phyloP scores from a whole-genome alignment of 345 rosid species.

The Salix dunnii region DNA sequence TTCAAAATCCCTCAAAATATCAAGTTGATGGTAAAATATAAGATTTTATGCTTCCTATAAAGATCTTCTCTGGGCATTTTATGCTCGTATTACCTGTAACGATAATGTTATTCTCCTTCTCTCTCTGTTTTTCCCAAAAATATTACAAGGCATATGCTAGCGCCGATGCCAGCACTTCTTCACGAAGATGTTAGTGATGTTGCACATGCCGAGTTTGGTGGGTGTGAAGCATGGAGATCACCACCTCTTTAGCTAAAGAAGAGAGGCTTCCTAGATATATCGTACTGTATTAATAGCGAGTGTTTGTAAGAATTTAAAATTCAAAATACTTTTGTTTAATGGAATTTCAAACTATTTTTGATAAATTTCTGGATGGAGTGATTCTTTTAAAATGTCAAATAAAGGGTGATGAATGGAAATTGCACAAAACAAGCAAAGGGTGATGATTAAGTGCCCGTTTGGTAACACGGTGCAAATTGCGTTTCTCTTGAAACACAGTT shows the following conservation, averaged over 20 bases:
- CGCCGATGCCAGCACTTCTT: background rate
- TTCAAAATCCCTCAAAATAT: background rate
- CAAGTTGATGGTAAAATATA: background rate
- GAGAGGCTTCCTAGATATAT: background rate
- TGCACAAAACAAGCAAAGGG: no score
- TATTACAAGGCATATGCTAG: background rate
- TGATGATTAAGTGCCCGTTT: no score
- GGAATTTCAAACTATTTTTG: no score
- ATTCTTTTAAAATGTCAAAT: no score
- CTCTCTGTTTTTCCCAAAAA: background rate
- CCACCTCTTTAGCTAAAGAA: background rate
- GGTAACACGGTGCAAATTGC: no score
- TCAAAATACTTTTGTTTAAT: no score
- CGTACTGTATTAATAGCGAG: no score
- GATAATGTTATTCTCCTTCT: background rate
- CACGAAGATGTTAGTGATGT: background rate
- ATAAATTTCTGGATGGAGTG: no score
- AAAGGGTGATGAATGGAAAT: no score
- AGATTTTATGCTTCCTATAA: background rate
- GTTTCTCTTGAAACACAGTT: no score
- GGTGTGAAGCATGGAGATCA: background rate
- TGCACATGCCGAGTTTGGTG: constrained; percentile 11
- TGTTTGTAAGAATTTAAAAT: no score
- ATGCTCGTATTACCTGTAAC: background rate
- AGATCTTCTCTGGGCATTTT: background rate